Evolutionary conservation across 352 stramenopile species (phyloP).

Genomic region (Bremia lactucae): DNA sequence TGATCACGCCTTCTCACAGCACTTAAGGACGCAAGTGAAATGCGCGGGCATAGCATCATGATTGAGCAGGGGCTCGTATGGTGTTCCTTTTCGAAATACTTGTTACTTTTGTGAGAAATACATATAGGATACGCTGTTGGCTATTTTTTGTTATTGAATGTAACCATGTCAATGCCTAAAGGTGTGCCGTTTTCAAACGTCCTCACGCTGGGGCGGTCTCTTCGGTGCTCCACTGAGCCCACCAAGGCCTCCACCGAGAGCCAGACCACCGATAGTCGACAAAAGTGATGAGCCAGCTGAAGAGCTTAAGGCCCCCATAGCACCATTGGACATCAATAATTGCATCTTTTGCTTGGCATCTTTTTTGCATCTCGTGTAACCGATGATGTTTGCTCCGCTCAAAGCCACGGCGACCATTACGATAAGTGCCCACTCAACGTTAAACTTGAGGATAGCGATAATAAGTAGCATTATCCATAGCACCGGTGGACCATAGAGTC

Average conservation of each 20-base stretch:
- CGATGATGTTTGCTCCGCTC: constrained; percentile 93
- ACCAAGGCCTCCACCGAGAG: constrained; percentile 29
- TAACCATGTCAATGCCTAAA: too few species aligned
- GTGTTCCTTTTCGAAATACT: constrained; percentile 3
- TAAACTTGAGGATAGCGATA: constrained; percentile 88
- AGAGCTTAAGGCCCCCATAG: constrained; percentile 51
- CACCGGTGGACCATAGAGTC: constrained; percentile 90
- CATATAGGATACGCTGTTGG: constrained; percentile 19
- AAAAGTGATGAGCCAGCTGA: constrained; percentile 65
- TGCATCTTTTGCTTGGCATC: constrained; percentile 82
- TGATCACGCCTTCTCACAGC: constrained; percentile 37
- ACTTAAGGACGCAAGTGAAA: constrained; percentile 18
- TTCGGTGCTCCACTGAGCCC: constrained; percentile 3
- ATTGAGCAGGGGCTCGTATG: too few species aligned
- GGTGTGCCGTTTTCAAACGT: too few species aligned
- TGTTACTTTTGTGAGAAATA: constrained; percentile 21
- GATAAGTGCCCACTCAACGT: constrained; percentile 91
- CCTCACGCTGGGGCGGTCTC: too few species aligned
- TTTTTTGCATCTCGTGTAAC: constrained; percentile 96
- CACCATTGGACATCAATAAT: constrained; percentile 66
- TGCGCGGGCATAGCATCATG: too few species aligned
- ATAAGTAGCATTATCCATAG: constrained; percentile 89
- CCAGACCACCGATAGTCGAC: constrained; percentile 62
- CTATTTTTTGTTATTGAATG: constrained; percentile 14
- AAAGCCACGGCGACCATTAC: constrained; percentile 89